Conservation (phyloP, 2,329 filamentous ascomycete genomes). For the Talaromyces sp. region DNA sequence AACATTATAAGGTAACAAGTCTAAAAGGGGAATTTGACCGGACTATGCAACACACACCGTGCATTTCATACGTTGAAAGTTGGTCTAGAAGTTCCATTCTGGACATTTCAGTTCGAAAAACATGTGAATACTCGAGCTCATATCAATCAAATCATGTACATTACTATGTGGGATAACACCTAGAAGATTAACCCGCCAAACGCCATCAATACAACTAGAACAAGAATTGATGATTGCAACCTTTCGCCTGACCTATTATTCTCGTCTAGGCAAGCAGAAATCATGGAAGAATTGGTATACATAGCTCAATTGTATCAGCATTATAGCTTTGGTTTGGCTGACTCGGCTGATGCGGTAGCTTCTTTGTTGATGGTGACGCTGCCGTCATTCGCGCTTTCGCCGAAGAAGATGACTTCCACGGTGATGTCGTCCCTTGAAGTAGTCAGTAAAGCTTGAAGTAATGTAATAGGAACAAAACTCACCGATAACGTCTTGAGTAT, state of each 20-base stretch:
- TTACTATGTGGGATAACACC: background rate
- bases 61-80: background rate
- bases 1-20: background rate
- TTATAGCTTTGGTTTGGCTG: conserved; percentile 50
- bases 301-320: background rate
- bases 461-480: conserved; percentile 29
- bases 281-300: background rate
- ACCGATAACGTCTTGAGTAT: conserved; percentile 88
- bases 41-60: background rate
- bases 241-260: background rate
- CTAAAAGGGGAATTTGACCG: background rate
- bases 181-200: background rate
- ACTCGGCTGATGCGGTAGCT: conserved; percentile 64
- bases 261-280: background rate
- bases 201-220: conserved; percentile 3
- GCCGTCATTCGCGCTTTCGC: conserved; percentile 70
- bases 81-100: background rate
- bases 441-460: conserved; percentile 21
- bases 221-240: background rate
- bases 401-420: conserved; percentile 98
- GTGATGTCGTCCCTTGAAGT: conserved; percentile 79
- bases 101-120: background rate
- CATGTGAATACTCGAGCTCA: background rate
- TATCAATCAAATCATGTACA: conserved; percentile 2
- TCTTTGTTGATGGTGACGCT: conserved; percentile 81